Evolutionary conservation across 495 filamentous ascomycete genomes (phyloP).

Genomic region (Hyaloscypha hepaticicola): DNA sequence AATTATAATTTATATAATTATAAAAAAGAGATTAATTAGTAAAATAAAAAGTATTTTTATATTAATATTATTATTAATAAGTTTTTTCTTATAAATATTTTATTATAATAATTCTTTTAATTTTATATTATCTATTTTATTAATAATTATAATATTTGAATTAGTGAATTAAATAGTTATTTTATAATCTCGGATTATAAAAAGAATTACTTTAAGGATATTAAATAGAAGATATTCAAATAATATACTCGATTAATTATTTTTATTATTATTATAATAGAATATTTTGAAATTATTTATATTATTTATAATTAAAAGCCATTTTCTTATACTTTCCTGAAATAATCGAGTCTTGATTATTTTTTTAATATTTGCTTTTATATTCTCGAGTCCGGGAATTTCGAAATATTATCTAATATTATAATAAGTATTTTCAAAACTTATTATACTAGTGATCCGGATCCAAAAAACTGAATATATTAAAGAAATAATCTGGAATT

Average conservation of each 20-base stretch:
- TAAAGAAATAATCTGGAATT: not conserved
- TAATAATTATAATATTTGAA: constrained; percentile 32
- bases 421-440: constrained; percentile 33
- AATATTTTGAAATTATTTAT: constrained; percentile 8
- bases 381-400: constrained; percentile 22
- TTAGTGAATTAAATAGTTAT: constrained; percentile 9
- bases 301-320: constrained; percentile 20
- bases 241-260: constrained; percentile 25
- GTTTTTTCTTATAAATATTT: constrained; percentile 21
- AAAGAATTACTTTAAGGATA: constrained; percentile 10
- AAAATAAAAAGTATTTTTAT: constrained; percentile 5
- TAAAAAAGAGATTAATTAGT: constrained; percentile 40
- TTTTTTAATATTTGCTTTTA: constrained; percentile 26
- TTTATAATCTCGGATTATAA: constrained; percentile 15
- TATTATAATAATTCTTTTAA: constrained; percentile 31
- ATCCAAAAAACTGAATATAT: constrained; percentile 1
- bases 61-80: constrained; percentile 11
- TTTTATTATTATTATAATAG: constrained; percentile 31
- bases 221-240: constrained; percentile 10
- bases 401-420: constrained; percentile 27
- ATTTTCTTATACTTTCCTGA: constrained; percentile 28
- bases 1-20: constrained; percentile 45
- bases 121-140: constrained; percentile 31
- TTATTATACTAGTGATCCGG: constrained; percentile 15
- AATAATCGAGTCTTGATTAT: constrained; percentile 27